Evolutionary conservation across 495 filamentous ascomycete genomes (phyloP).

Genomic region (Xylaria scruposa): DNA sequence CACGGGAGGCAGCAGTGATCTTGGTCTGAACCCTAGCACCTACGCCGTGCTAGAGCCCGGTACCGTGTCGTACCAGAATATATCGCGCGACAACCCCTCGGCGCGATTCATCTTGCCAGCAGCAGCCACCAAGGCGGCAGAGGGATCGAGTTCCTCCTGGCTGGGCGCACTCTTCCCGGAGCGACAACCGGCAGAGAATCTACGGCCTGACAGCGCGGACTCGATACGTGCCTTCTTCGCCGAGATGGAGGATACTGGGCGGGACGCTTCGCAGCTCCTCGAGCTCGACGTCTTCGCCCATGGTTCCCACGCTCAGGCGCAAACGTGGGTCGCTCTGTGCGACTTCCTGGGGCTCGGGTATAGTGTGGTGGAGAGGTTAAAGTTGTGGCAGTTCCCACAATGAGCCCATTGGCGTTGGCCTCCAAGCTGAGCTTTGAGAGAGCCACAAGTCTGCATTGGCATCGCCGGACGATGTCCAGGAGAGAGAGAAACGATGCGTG

Average conservation of each 20-base stretch:
- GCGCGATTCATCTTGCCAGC: constrained; percentile 38
- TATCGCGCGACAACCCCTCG: constrained; percentile 28
- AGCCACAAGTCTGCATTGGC: not conserved
- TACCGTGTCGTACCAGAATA: constrained; percentile 26
- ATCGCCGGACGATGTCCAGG: not conserved
- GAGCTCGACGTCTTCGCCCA: constrained; percentile 37
- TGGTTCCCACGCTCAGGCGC: constrained; percentile 33
- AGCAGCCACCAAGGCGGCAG: not conserved
- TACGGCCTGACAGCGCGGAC: not conserved
- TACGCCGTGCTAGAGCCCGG: constrained; percentile 34
- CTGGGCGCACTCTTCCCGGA: constrained; percentile 3
- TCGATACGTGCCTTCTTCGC: constrained; percentile 21
- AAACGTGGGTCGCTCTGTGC: constrained; percentile 43
- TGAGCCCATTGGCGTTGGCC: constrained; percentile 15
- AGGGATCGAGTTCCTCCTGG: constrained; percentile 1
- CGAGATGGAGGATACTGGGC: constrained; percentile 11
- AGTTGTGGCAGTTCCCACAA: constrained; percentile 40
- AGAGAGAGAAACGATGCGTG: too few species aligned
- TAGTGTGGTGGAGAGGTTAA: constrained; percentile 39
- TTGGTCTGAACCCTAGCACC: constrained; percentile 15
- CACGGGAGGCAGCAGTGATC: not conserved
- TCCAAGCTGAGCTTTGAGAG: not conserved
- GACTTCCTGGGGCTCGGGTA: constrained; percentile 42
- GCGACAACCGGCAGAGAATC: not conserved
- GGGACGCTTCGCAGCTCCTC: constrained; percentile 23